Percentiles rank a stretch among this genome's conserved stretches.
These are phyloP conservation scores for Nematocida parisii DNA, from an alignment of 371 early-diverging fungal genomes.

Conservation along the genomic window DNA sequence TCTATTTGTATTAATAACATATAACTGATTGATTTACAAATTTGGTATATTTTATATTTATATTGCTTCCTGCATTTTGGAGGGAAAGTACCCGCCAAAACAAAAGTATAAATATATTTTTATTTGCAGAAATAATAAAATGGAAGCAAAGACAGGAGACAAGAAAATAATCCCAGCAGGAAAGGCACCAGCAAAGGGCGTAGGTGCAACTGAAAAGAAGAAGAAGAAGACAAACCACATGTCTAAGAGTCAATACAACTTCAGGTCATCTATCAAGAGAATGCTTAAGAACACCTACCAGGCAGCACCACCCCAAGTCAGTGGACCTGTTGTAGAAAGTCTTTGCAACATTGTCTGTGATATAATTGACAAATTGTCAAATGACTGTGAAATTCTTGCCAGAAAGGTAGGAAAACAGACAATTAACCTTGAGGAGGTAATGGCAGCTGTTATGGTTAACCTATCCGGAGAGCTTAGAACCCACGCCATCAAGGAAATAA, in stretches of 20 bases:
- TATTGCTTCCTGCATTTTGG: constrained; percentile 3
- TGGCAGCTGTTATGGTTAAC: constrained; percentile 64
- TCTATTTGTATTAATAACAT: too few species aligned
- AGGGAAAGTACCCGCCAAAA: constrained; percentile 57
- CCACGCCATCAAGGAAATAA: constrained; percentile 68
- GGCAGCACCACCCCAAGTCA: constrained; percentile 52
- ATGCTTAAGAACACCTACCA: constrained; percentile 51
- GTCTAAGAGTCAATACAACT: constrained; percentile 29
- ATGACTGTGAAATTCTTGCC: constrained; percentile 62
- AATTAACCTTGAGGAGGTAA: constrained; percentile 69
- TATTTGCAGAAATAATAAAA: constrained; percentile 53
- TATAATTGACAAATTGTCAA: constrained; percentile 60
- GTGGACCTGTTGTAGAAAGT: constrained; percentile 62
- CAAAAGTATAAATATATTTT: constrained; percentile 56
- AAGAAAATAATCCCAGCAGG: constrained; percentile 51
- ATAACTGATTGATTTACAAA: too few species aligned
- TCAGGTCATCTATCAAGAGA: constrained; percentile 57
- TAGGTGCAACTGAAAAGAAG: constrained; percentile 26
- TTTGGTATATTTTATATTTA: too few species aligned
- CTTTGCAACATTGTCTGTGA: constrained; percentile 68
- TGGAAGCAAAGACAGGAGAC: constrained; percentile 35
- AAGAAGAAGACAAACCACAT: constrained; percentile 52
- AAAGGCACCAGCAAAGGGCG: constrained; percentile 58
- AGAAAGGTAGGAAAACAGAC: constrained; percentile 69
- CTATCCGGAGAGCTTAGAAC: constrained; percentile 67